Evolutionary conservation across 2,329 filamentous ascomycete genomes (phyloP), one percentile per base, ranked within the genome.

Genomic region (Sporothrix globosa): DNA sequence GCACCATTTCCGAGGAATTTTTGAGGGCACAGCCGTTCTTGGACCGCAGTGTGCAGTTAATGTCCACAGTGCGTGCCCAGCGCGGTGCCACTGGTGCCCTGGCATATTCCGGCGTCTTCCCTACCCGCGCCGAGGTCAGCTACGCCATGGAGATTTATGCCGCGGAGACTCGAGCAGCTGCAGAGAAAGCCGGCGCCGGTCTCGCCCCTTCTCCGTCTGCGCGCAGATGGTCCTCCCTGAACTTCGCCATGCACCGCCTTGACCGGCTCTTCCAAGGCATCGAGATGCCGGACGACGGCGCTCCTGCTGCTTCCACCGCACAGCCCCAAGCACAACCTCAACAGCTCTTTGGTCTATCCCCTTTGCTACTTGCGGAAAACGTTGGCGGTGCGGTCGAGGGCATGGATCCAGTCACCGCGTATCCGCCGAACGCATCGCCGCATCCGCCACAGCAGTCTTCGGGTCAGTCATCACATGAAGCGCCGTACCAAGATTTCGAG

Each of bases 31-130:
- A 63, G 13, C 50, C 60, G 3, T 53, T 65, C 11, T 11, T 69
- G n/a, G 68, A 69, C 48, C 68, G 68, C 58, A 53, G n/a, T 10
- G 50, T 69, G 30, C 60, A 63, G 30, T 24, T 69, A 21, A 61
- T 61, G 21, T 41, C 46, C 21, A 69, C 58, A 1, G 41, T 63
- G 5, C 68, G 68, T 39, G 48, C 56, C n/a, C 27, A 63, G 21
- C 68, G 48, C 17, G 68, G 56, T 3, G 60, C 58, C 13, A 63
- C 48, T 41, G 30, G 68, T 7, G 34, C 56, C 13, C 27, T 27
- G 2, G 30, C 68, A 1, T 46, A 60, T 19, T 30, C 58, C 7
- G 68, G 39, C 11, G 50, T 54, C 46, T 69, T 69, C 34, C 68
- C 68, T 0, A 63, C 68, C 34, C 48, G 48, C 21, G 60, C 60